Conservation (phyloP, 176 grass and related monocot species). For the Hordeum vulgare region DNA sequence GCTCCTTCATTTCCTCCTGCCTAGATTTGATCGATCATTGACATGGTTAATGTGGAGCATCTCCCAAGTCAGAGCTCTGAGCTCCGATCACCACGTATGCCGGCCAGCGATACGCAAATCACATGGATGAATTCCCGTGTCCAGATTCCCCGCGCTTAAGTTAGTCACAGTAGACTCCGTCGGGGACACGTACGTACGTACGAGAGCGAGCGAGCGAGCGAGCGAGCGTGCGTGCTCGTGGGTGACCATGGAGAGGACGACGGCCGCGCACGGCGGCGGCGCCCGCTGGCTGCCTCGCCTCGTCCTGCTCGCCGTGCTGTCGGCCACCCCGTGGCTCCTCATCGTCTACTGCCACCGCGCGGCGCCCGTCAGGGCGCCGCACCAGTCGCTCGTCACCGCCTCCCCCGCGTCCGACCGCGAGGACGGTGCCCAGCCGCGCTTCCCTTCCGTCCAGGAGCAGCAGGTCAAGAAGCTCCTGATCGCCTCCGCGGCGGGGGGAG, state of each 20-base stretch:
- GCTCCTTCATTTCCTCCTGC: not conserved
- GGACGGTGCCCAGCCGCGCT: not conserved
- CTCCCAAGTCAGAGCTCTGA: not conserved
- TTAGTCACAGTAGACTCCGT: not conserved
- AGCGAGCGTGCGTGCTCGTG: not conserved
- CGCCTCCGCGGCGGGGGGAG: not conserved
- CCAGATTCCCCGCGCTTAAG: not conserved
- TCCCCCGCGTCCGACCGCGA: no score
- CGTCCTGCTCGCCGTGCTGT: conserved; percentile 35
- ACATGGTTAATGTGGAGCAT: not conserved
- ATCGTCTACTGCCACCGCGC: conserved; percentile 48
- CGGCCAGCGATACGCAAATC: no score
- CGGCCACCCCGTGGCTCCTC: conserved; percentile 50
- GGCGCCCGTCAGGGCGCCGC: conserved; percentile 10
- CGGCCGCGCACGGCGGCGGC: not conserved
- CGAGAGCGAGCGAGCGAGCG: not conserved
- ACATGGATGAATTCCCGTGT: not conserved
- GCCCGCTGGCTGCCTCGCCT: conserved; percentile 30
- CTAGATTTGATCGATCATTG: not conserved
- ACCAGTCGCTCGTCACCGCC: not conserved
- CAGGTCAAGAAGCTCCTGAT: conserved; percentile 9
- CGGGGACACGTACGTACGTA: no score
- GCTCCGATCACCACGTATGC: not conserved
- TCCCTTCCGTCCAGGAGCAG: not conserved
- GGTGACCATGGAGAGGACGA: conserved; percentile 37